Percentiles rank a stretch among this genome's conserved stretches.
Evolutionary conservation across 768 basidiomycete genomes (phyloP).

Genomic region (Russula compacta): DNA sequence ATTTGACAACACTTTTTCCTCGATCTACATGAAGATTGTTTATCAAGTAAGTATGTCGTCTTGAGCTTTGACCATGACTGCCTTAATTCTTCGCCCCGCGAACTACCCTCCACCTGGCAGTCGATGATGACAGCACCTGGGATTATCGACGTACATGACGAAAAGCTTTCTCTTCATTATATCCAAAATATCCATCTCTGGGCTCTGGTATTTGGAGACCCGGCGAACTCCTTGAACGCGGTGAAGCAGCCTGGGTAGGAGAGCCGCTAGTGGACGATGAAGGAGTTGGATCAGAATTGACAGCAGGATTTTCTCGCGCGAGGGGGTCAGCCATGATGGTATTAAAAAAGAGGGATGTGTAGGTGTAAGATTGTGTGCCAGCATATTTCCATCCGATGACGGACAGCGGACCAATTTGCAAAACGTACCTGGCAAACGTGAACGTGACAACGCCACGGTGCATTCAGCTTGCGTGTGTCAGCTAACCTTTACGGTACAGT

Average conservation of each 20-base stretch:
- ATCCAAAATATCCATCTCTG: constrained; percentile 71
- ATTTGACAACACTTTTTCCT: constrained; percentile 64
- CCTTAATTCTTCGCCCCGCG: neutral
- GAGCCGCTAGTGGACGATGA: neutral
- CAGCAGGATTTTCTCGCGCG: neutral
- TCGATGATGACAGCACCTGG: neutral
- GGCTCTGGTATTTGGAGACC: constrained; percentile 38
- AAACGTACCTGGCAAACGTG: too few species aligned
- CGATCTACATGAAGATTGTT: constrained; percentile 40
- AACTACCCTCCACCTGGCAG: neutral
- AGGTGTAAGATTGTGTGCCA: too few species aligned
- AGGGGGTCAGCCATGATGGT: neutral
- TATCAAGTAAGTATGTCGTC: neutral
- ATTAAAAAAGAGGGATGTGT: neutral
- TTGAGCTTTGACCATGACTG: neutral
- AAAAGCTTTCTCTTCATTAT: constrained; percentile 67
- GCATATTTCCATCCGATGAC: too few species aligned
- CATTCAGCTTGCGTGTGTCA: too few species aligned
- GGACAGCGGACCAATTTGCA: too few species aligned
- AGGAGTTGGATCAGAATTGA: neutral
- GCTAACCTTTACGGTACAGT: too few species aligned
- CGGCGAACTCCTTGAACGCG: constrained; percentile 13
- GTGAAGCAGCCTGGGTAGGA: neutral
- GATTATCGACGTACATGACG: constrained; percentile 48
- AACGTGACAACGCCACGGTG: too few species aligned